Conservation (phyloP, 2,329 filamentous ascomycete species). For the Periglandula ipomoeae region DNA sequence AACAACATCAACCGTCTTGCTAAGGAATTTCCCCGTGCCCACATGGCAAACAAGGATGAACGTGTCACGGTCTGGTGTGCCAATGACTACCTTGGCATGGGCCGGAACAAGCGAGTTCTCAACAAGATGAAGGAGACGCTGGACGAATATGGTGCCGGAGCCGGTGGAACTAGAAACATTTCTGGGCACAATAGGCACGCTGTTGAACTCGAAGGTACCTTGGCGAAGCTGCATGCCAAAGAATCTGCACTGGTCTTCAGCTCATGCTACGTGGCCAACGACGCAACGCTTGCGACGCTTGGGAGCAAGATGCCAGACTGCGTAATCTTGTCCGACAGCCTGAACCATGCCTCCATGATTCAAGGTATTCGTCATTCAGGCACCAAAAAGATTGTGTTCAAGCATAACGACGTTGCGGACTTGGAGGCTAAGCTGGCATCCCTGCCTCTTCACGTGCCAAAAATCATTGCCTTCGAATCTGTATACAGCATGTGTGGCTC, state of each 20-base stretch:
- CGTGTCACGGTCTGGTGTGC: conserved; percentile 97
- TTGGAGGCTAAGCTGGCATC: conserved; percentile 87
- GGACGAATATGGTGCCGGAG: conserved; percentile 89
- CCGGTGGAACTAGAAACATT: conserved; percentile 93
- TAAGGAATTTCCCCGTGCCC: conserved; percentile 89
- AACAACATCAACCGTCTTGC: conserved; percentile 99
- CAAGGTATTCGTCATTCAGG: conserved; percentile 97
- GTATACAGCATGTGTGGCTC: conserved; percentile 99
- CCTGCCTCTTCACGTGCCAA: conserved; percentile 74
- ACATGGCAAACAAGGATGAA: conserved; percentile 76
- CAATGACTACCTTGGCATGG: conserved; percentile 98
- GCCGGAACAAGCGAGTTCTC: conserved; percentile 77
- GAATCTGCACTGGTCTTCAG: conserved; percentile 90
- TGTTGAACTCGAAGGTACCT: conserved; percentile 67
- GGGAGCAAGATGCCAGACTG: conserved; percentile 94
- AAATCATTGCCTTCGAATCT: conserved; percentile 98
- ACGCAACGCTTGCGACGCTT: conserved; percentile 92
- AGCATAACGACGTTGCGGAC: conserved; percentile 93
- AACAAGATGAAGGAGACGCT: conserved; percentile 90
- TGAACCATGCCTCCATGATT: conserved; percentile 99
- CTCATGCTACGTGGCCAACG: conserved; percentile 97
- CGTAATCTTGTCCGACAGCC: conserved; percentile 92
- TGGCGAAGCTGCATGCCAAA: conserved; percentile 85
- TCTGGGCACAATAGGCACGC: conserved; percentile 97
- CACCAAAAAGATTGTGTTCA: conserved; percentile 96